These are phyloP conservation scores for Elsinoe necatrix DNA, from an alignment of 2,329 filamentous ascomycete genomes.

Conservation along the genomic window DNA sequence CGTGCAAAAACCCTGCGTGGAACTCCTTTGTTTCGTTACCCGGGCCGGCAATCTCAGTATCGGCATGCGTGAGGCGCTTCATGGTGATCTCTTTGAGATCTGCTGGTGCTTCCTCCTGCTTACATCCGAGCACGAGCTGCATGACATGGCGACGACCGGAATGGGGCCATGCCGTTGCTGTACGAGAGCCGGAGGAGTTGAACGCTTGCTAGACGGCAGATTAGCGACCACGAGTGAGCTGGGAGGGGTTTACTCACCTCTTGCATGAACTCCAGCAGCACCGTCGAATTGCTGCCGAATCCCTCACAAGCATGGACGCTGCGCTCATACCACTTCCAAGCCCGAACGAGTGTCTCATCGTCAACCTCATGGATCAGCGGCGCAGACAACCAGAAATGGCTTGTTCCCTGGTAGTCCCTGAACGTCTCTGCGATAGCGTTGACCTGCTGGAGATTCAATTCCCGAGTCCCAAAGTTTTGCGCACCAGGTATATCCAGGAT, in stretches of 20 bases:
- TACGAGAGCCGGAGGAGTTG: conserved; percentile 19
- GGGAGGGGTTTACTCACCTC: conserved; percentile 14
- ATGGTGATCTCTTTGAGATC: conserved; percentile 20
- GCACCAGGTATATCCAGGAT: conserved; percentile 24
- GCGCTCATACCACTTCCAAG: conserved; percentile 26
- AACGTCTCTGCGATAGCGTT: conserved; percentile 22
- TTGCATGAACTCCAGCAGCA: conserved; percentile 27
- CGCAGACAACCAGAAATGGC: conserved; percentile 23
- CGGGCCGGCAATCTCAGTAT: conserved; percentile 18
- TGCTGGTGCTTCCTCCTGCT: conserved; percentile 17
- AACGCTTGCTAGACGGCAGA: not conserved
- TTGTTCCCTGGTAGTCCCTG: conserved; percentile 21
- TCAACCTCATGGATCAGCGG: conserved; percentile 24
- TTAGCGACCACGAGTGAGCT: not conserved
- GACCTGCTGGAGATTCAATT: conserved; percentile 22
- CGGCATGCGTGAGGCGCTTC: conserved; percentile 18
- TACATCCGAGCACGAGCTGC: conserved; percentile 23
- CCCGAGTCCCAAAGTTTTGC: conserved; percentile 21
- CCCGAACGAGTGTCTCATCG: conserved; percentile 22
- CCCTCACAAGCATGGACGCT: conserved; percentile 18
- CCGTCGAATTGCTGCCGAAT: conserved; percentile 21
- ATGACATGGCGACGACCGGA: conserved; percentile 22
- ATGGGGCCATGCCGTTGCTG: conserved; percentile 25
- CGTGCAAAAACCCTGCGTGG: conserved; percentile 23
- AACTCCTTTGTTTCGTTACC: conserved; percentile 21